Percentiles rank a stretch among this genome's conserved stretches.
Evolutionary conservation across 257 asterid genomes (phyloP).

Genomic region (Fraxinus cuspidata): DNA sequence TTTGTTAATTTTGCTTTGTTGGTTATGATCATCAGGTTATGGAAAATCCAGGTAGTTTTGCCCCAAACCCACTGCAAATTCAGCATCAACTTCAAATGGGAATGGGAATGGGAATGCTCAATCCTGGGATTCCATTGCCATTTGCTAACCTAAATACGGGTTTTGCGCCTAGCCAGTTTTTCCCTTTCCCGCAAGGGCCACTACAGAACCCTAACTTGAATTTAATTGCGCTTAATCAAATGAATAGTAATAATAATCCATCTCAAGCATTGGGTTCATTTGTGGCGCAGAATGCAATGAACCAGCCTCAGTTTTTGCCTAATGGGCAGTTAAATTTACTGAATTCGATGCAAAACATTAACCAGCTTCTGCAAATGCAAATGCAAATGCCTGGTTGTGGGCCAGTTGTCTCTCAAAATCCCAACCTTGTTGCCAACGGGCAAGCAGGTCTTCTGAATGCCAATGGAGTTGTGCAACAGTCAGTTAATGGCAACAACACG

Average conservation of each 20-base stretch:
- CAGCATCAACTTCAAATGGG: slow-evolving; percentile 48
- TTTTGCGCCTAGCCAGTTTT: slow-evolving; percentile 44
- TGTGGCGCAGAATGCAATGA: slow-evolving; percentile 41
- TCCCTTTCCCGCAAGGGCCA: slow-evolving; percentile 49
- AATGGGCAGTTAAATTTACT: slow-evolving; percentile 43
- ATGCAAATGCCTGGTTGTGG: slow-evolving; percentile 42
- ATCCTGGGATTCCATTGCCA: slow-evolving; percentile 51
- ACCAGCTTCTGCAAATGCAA: slow-evolving; percentile 53
- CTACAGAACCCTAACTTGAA: slow-evolving; percentile 31
- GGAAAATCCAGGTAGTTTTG: slow-evolving; percentile 45
- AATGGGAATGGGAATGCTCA: slow-evolving; percentile 34
- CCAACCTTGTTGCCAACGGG: slow-evolving; percentile 37
- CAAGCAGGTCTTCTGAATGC: slow-evolving; percentile 38
- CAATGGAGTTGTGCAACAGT: slow-evolving; percentile 40
- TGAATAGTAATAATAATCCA: slow-evolving; percentile 23
- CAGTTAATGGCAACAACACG: slow-evolving; percentile 33
- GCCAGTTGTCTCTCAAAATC: slow-evolving; percentile 42
- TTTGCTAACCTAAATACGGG: slow-evolving; percentile 40
- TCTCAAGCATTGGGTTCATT: slow-evolving; percentile 40
- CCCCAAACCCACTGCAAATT: slow-evolving; percentile 44
- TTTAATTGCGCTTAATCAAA: slow-evolving; percentile 22
- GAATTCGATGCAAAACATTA: slow-evolving; percentile 53
- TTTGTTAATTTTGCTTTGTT: not conserved
- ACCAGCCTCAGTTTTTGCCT: slow-evolving; percentile 50
- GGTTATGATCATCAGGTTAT: slow-evolving; percentile 43